Percentiles rank a stretch among this genome's conserved stretches.
Conservation (phyloP, 2,329 filamentous ascomycete genomes). For the Arthrobotrys conoides region DNA sequence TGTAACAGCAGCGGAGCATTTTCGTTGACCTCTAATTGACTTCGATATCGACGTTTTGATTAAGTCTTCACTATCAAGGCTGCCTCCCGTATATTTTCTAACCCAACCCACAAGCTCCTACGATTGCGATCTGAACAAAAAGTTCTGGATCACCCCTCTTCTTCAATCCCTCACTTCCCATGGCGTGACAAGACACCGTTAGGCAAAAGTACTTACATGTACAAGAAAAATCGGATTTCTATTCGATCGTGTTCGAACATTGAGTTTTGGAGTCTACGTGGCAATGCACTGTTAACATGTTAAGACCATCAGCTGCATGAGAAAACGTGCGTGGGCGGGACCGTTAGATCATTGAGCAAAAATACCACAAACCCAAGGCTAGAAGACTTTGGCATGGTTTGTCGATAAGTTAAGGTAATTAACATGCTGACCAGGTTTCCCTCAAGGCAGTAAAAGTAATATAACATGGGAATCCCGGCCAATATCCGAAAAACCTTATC, state of each 20-base stretch:
- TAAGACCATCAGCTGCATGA: conserved; percentile 9
- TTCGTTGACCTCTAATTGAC: too few species aligned
- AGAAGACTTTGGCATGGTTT: not conserved
- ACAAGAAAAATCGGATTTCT: not conserved
- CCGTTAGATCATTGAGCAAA: not conserved
- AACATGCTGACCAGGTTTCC: not conserved
- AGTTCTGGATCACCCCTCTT: not conserved
- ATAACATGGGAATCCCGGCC: not conserved
- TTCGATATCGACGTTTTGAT: too few species aligned
- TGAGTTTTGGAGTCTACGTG: conserved; percentile 8
- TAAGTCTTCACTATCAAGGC: too few species aligned
- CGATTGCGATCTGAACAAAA: not conserved
- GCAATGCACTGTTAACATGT: conserved; percentile 16
- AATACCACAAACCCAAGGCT: not conserved
- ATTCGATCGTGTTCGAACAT: not conserved
- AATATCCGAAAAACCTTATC: not conserved
- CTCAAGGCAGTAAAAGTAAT: not conserved
- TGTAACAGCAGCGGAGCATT: too few species aligned
- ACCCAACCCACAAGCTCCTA: not conserved
- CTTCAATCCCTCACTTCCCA: not conserved
- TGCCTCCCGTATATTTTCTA: not conserved
- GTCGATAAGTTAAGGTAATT: not conserved
- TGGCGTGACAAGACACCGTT: conserved; percentile 11
- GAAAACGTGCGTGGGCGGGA: not conserved
- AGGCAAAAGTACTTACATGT: conserved; percentile 4